Conservation (phyloP, 768 basidiomycete genomes). For the Calocybe indica region DNA sequence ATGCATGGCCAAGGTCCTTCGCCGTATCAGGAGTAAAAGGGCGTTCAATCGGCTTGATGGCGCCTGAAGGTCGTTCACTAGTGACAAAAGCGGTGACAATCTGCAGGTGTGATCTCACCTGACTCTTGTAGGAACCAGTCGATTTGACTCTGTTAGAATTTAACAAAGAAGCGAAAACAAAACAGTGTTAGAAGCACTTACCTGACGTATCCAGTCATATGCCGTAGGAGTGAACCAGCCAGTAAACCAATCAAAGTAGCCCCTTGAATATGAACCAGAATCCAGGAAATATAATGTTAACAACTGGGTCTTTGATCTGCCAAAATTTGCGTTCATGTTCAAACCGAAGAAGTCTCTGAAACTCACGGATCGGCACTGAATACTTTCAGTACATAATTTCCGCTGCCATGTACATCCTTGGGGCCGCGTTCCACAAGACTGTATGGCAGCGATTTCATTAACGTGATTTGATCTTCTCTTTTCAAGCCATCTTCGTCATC, state of each 20-base stretch:
- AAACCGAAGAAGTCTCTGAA: not conserved
- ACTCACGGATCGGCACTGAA: conserved; percentile 79
- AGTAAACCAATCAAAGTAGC: conserved; percentile 47
- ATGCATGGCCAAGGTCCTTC: conserved; percentile 62
- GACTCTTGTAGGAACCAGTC: conserved; percentile 90
- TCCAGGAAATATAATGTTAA: conserved; percentile 90
- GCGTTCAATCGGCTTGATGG: conserved; percentile 69
- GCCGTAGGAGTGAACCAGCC: conserved; percentile 63
- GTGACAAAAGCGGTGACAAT: not conserved
- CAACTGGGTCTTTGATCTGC: conserved; percentile 81
- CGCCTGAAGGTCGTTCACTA: conserved; percentile 23
- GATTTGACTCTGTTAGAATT: conserved; percentile 58
- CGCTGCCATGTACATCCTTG: conserved; percentile 78
- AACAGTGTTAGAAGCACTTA: conserved; percentile 17
- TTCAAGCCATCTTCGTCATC: conserved; percentile 68
- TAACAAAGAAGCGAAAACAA: not conserved
- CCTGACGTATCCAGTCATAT: conserved; percentile 83
- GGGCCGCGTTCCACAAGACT: conserved; percentile 80
- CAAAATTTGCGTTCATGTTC: not conserved
- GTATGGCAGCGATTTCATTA: conserved; percentile 80
- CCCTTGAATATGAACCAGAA: conserved; percentile 71
- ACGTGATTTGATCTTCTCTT: conserved; percentile 59
- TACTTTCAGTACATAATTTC: conserved; percentile 88
- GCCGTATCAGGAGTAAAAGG: conserved; percentile 78
- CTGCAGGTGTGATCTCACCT: conserved; percentile 24